These are phyloP conservation scores for Lepidium didymum DNA, from an alignment of 345 rosid species.

Conservation along the genomic window DNA sequence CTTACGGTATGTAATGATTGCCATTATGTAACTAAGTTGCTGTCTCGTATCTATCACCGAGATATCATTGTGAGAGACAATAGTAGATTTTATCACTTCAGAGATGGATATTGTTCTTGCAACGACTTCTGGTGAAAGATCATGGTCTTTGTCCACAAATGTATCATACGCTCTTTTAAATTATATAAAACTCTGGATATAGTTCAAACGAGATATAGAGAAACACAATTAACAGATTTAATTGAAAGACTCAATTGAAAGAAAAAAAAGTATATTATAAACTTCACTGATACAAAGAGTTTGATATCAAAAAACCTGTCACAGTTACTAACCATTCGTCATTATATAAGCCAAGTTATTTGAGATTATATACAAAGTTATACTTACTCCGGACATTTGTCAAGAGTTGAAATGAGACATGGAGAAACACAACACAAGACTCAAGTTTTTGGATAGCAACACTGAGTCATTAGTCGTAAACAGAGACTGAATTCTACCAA, in stretches of 20 bases:
- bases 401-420: background rate
- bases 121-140: conserved; percentile 43
- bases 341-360: background rate
- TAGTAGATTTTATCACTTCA: conserved; percentile 50
- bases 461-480: background rate
- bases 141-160: background rate
- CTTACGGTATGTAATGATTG: conserved; percentile 49
- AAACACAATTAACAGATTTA: no score
- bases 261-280: no score
- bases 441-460: conserved; percentile 1
- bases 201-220: no score
- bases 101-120: conserved; percentile 43
- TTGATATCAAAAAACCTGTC: no score
- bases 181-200: no score
- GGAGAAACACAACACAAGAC: conserved; percentile 9
- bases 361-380: background rate
- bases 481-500: conserved; percentile 18
- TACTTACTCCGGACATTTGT: background rate
- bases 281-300: no score
- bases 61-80: conserved; percentile 57
- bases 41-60: conserved; percentile 35
- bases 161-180: background rate
- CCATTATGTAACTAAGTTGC: conserved; percentile 41
- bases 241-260: no score
- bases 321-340: background rate